Conservation (phyloP, 306 rosid genomes). For the Begonia masoniana region DNA sequence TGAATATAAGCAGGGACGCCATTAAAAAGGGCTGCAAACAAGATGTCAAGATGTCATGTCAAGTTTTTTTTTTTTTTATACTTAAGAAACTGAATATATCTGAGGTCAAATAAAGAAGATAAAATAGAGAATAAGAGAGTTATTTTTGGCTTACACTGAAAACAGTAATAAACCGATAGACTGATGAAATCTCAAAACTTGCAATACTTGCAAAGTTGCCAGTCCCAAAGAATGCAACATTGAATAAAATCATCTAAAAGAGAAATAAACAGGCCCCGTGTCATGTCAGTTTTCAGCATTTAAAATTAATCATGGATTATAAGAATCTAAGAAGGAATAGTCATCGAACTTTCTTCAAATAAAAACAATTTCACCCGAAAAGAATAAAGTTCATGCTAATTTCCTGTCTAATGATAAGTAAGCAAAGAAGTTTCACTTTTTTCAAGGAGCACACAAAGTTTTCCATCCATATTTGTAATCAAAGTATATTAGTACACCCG, state of each 20-base stretch:
- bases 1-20: slow-evolving; percentile 85
- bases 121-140: slow-evolving; percentile 4
- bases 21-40: slow-evolving; percentile 75
- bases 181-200: slow-evolving; percentile 90
- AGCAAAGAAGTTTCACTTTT: too few relatives aligned
- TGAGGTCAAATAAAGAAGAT: slow-evolving; percentile 2
- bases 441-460: too few relatives aligned
- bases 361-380: too few relatives aligned
- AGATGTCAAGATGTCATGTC: slow-evolving; percentile 13
- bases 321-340: too few relatives aligned
- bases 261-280: neutral
- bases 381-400: too few relatives aligned
- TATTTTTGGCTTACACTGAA: slow-evolving; percentile 59
- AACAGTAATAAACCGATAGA: slow-evolving; percentile 77
- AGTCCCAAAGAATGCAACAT: slow-evolving; percentile 83
- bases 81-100: too few relatives aligned
- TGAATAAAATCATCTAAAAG: slow-evolving; percentile 63
- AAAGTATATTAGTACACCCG: too few relatives aligned
- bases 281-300: neutral
- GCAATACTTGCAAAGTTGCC: slow-evolving; percentile 93
- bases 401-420: too few relatives aligned
- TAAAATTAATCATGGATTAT: too few relatives aligned
- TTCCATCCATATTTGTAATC: too few relatives aligned
- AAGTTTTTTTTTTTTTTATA: neutral
- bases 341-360: too few relatives aligned